Percentiles rank a stretch among this genome's conserved stretches.
Evolutionary conservation across 768 basidiomycete species (phyloP).

Genomic region (Coprinopsis cinerea): DNA sequence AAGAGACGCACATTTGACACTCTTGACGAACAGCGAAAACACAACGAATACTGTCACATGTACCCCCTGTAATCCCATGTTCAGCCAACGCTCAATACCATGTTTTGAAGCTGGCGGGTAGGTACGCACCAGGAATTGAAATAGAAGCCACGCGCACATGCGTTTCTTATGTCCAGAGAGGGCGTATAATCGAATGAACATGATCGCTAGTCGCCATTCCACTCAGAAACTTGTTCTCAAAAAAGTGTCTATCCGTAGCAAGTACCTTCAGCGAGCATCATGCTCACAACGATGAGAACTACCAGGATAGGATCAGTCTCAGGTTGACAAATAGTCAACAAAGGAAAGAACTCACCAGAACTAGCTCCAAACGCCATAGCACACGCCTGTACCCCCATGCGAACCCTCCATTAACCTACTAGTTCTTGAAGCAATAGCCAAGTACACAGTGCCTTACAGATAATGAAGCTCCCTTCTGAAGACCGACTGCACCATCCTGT

Average conservation of each 20-base stretch:
- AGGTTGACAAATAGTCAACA: background rate
- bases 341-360: background rate
- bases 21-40: slow-evolving; percentile 1
- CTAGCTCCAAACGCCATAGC: background rate
- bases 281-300: slow-evolving; percentile 2
- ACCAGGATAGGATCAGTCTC: background rate
- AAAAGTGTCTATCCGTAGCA: background rate
- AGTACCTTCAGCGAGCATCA: background rate
- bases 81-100: background rate
- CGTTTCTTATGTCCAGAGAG: background rate
- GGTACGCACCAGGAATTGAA: background rate
- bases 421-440: background rate
- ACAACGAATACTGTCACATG: background rate
- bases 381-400: no score
- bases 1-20: background rate
- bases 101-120: no score
- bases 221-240: background rate
- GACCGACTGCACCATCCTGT: background rate
- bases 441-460: background rate
- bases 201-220: no score
- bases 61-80: background rate
- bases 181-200: slow-evolving; percentile 1
- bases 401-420: no score
- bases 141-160: background rate
- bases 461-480: background rate